Evolutionary conservation across 176 grass and related monocot genomes (phyloP).

Genomic region (Oryza glaberrima): DNA sequence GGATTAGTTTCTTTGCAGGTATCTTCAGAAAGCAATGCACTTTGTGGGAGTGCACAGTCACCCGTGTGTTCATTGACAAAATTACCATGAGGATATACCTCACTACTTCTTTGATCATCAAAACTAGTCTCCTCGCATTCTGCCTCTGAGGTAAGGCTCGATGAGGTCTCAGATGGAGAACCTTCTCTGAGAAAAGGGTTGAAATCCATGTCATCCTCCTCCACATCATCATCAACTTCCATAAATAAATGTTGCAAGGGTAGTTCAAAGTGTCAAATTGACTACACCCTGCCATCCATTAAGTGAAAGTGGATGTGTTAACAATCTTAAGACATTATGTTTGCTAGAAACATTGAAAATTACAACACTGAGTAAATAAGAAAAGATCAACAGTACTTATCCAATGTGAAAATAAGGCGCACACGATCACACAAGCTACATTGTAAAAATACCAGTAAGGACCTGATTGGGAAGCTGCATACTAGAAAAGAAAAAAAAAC

Average conservation of each 20-base stretch:
- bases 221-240: constrained; percentile 76
- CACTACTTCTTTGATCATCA: constrained; percentile 36
- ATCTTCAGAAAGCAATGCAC: constrained; percentile 16
- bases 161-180: constrained; percentile 74
- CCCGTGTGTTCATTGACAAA: constrained; percentile 33
- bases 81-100: not conserved
- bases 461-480: too few relatives aligned
- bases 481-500: too few relatives aligned
- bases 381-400: not conserved
- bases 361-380: not conserved
- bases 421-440: too few relatives aligned
- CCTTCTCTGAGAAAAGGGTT: constrained; percentile 71
- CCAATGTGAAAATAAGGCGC: too few relatives aligned
- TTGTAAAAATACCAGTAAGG: too few relatives aligned
- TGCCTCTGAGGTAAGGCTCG: constrained; percentile 79
- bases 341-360: not conserved
- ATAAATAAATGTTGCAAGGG: constrained; percentile 45
- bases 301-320: constrained; percentile 34
- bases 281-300: constrained; percentile 25
- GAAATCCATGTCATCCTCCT: constrained; percentile 92
- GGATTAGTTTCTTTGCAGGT: constrained; percentile 21
- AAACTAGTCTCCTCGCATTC: constrained; percentile 46
- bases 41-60: constrained; percentile 29
- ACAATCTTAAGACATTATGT: not conserved
- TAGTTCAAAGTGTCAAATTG: constrained; percentile 25